Base-by-base conservation (phyloP, 176 grass and related monocot species). In the Poa pratensis region DNA sequence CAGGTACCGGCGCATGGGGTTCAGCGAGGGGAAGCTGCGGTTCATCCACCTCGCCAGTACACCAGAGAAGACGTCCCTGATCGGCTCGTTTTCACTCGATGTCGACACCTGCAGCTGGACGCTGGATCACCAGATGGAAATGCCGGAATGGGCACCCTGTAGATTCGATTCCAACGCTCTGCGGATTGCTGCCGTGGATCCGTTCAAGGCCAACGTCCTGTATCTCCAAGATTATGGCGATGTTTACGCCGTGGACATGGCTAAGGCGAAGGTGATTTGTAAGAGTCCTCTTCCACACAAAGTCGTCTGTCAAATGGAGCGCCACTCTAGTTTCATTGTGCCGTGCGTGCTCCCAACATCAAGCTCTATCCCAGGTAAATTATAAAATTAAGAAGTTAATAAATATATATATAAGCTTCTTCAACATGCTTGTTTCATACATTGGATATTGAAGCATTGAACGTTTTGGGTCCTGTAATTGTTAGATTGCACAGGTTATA, bases 301-400 rank as follows among this genome's bases (percentile, higher is more conserved):
- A n/a, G 5, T 54, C 51, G 34, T 0, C 20, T 2, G 5, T 26
- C 69, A 48, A 16, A 72, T 24, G 40, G 5, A 1, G 16, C 68
- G 20, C 4, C 35, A 11, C 10, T 13, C 9, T 43, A 22, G 20
- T 70, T 0, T 70, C n/a, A 1, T 70, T 72, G 10, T 72, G n/a
- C 66, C 52, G 3, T 71, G 39, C 54, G 18, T 72, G 8, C 66
- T 86, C 64, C 76, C 76, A 73, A 7, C 40, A 42, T 73, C 76
- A 50, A 71, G 76, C 40, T 37, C 6, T 8, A 71, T 86, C 37
- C 75, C 74, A 86, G 84, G 83, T 78, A 48, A 15, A 22, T 12
- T 14, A 3, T 37, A 37, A 37, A 37, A 37, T 37, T n/a, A n/a
- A n/a, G n/a, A n/a, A n/a, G n/a, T n/a, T n/a, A n/a, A n/a, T n/a